A percentile compares a stretch with the other conserved stretches of the same genome.
Conservation (phyloP, 441 rosid genomes). For the Pelargonium australe region DNA sequence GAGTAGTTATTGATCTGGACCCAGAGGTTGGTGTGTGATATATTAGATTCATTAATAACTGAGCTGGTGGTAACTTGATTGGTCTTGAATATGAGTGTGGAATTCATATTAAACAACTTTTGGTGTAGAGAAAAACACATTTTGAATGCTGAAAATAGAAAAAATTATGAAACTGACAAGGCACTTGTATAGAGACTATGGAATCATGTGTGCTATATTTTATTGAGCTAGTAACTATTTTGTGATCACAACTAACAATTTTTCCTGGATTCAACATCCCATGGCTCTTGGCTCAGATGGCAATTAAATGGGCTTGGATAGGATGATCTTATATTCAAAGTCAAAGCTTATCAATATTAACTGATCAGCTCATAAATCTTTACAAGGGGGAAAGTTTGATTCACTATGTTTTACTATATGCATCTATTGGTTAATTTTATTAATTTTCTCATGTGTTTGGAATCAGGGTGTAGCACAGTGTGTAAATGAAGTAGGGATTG, state of each 20-base stretch:
- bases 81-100: neutral
- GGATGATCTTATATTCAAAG: no score
- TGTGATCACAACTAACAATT: neutral
- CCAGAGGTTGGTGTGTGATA: constrained; percentile 47
- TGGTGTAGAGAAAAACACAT: neutral
- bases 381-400: neutral
- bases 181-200: neutral
- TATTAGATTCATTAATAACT: constrained; percentile 18
- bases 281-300: no score
- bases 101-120: no score
- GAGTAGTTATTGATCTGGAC: constrained; percentile 66
- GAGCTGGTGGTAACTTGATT: neutral
- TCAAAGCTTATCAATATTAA: no score
- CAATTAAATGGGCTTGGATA: neutral
- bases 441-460: constrained; percentile 7
- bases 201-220: neutral
- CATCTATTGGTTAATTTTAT: neutral
- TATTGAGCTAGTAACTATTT: neutral
- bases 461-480: constrained; percentile 62
- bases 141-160: neutral
- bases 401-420: neutral
- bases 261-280: no score
- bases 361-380: no score
- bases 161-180: neutral
- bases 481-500: constrained; percentile 85